A percentile compares a stretch with the other conserved stretches of the same genome.
Conservation (phyloP, 169 alveolate genomes). For the Plasmodium sp. region DNA sequence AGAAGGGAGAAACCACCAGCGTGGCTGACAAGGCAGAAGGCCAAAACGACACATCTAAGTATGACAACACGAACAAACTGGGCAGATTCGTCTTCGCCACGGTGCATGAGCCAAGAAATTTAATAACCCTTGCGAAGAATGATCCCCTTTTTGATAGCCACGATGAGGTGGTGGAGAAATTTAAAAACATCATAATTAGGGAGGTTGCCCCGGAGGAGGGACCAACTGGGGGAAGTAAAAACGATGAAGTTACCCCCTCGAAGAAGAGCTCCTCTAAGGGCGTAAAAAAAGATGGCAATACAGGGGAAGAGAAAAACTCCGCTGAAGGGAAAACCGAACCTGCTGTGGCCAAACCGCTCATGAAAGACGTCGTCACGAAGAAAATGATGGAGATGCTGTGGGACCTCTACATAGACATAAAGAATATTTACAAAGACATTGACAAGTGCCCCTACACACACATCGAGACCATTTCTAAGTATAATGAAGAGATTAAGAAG, state of each 20-base stretch:
- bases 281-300: background rate
- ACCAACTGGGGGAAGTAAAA: background rate
- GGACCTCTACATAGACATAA: conserved; percentile 70
- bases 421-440: conserved; percentile 50
- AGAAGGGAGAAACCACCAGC: background rate
- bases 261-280: background rate
- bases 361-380: conserved; percentile 12
- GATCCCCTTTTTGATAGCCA: conserved; percentile 2
- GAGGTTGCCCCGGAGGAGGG: background rate
- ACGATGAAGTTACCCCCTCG: background rate
- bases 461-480: conserved; percentile 56
- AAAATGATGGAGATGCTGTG: conserved; percentile 57
- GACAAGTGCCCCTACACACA: conserved; percentile 70
- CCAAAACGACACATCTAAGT: background rate
- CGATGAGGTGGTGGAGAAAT: conserved; percentile 40
- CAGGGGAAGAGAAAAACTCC: background rate
- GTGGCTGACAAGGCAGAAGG: background rate
- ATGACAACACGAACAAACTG: conserved; percentile 43
- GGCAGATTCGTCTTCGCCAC: conserved; percentile 68
- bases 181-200: conserved; percentile 15
- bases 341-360: background rate
- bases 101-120: conserved; percentile 71
- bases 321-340: background rate
- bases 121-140: conserved; percentile 39
- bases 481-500: conserved; percentile 58